Conservation (phyloP, 306 rosid genomes). For the Casuarina cunninghamiana region DNA sequence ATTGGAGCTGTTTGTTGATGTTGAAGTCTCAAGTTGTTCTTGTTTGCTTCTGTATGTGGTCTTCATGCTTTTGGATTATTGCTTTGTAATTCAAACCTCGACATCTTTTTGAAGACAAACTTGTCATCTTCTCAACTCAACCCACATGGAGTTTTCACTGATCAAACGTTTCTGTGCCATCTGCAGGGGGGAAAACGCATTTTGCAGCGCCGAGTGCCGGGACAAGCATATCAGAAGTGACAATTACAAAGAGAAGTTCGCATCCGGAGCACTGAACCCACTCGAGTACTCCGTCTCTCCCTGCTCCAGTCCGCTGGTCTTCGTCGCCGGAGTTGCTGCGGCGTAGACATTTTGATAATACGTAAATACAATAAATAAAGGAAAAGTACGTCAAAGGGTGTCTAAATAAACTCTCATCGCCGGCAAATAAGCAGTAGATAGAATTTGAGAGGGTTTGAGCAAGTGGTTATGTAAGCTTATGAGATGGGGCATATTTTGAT, state of each 20-base stretch:
- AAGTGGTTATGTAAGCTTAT: background rate
- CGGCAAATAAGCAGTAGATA: background rate
- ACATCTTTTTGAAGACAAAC: background rate
- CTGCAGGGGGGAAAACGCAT: constrained; percentile 72
- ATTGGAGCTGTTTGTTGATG: background rate
- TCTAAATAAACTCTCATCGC: constrained; percentile 29
- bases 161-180: constrained; percentile 6
- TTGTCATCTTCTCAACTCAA: background rate
- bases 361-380: constrained; percentile 20
- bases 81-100: background rate
- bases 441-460: constrained; percentile 9
- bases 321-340: constrained; percentile 51
- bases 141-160: constrained; percentile 12
- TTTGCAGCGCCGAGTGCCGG: constrained; percentile 67
- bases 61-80: background rate
- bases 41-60: constrained; percentile 24
- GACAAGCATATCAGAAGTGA: constrained; percentile 56
- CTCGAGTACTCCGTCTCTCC: constrained; percentile 46
- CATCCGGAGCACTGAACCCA: constrained; percentile 42
- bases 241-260: constrained; percentile 43
- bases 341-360: constrained; percentile 33
- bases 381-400: background rate
- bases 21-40: background rate
- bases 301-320: constrained; percentile 47
- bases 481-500: constrained; percentile 3